Evolutionary conservation across 2,329 filamentous ascomycete species (phyloP).

Genomic region (Monosporascus sp.): DNA sequence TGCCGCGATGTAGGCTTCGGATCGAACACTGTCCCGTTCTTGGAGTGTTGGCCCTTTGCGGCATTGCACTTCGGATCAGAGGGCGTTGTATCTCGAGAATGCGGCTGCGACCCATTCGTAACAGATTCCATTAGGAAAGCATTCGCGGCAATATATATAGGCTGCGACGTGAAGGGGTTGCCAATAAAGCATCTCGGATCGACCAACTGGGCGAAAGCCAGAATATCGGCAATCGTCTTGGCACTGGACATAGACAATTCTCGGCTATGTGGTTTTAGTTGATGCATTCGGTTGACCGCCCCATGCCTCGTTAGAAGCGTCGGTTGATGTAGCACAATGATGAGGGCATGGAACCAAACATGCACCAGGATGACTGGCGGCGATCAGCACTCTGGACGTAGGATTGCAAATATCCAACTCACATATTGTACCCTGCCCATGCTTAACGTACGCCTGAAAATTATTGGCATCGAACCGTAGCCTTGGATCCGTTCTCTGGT

Average conservation of each 20-base stretch:
- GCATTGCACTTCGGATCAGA: slow-evolving; percentile 21
- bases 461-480: slow-evolving; percentile 82
- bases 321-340: slow-evolving; percentile 79
- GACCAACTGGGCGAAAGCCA: slow-evolving; percentile 80
- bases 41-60: slow-evolving; percentile 17
- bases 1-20: slow-evolving; percentile 56
- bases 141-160: slow-evolving; percentile 86
- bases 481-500: slow-evolving; percentile 68
- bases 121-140: slow-evolving; percentile 82
- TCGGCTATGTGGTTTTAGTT: slow-evolving; percentile 73
- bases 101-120: slow-evolving; percentile 60
- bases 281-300: slow-evolving; percentile 53
- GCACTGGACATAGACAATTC: slow-evolving; percentile 83
- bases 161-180: slow-evolving; percentile 85
- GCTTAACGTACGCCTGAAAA: slow-evolving; percentile 78
- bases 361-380: slow-evolving; percentile 64
- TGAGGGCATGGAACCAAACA: slow-evolving; percentile 84
- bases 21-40: slow-evolving; percentile 12
- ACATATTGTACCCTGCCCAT: slow-evolving; percentile 74
- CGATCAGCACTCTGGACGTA: no score
- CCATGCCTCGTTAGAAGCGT: slow-evolving; percentile 74
- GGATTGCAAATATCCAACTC: no score
- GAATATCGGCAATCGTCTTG: slow-evolving; percentile 85
- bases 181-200: slow-evolving; percentile 82
- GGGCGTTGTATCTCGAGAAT: slow-evolving; percentile 56